Percentiles rank a stretch among this genome's conserved stretches.
Evolutionary conservation across 495 filamentous ascomycete species (phyloP).

Genomic region (Echria macrotheca): DNA sequence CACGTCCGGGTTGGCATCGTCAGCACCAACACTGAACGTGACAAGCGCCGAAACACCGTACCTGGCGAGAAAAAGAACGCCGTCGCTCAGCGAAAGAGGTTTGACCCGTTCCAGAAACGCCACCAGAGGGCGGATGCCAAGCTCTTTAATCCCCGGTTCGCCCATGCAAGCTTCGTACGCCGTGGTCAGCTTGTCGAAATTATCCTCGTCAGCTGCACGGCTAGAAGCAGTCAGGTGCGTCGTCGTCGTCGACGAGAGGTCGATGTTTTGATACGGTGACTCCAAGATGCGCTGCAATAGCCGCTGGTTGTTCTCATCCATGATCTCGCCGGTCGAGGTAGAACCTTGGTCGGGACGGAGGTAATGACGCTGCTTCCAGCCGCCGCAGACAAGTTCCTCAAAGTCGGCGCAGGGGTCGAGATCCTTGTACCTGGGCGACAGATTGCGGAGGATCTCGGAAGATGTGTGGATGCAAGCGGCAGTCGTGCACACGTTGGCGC

Average conservation of each 20-base stretch:
- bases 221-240: conserved; percentile 27
- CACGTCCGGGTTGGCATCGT: conserved; percentile 57
- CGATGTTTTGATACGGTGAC: conserved; percentile 44
- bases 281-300: conserved; percentile 58
- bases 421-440: conserved; percentile 57
- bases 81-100: conserved; percentile 16
- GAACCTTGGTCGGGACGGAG: conserved; percentile 61
- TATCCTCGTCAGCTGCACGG: conserved; percentile 46
- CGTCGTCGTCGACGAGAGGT: too few species aligned
- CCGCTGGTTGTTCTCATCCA: conserved; percentile 52
- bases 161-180: conserved; percentile 64
- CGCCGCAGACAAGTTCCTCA: conserved; percentile 62
- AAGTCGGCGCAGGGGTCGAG: conserved; percentile 68
- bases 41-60: conserved; percentile 45
- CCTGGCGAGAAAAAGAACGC: conserved; percentile 41
- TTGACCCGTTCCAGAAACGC: conserved; percentile 32
- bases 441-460: conserved; percentile 59
- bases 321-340: conserved; percentile 55
- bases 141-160: conserved; percentile 46
- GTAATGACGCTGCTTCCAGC: conserved; percentile 60
- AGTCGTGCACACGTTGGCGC: conserved; percentile 40
- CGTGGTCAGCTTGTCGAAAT: conserved; percentile 60
- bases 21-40: conserved; percentile 40
- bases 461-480: conserved; percentile 64
- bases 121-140: conserved; percentile 49